phyloP scores from a whole-genome alignment of 2,329 filamentous ascomycete species.

The Stachybotrys chlorohalonatus region DNA sequence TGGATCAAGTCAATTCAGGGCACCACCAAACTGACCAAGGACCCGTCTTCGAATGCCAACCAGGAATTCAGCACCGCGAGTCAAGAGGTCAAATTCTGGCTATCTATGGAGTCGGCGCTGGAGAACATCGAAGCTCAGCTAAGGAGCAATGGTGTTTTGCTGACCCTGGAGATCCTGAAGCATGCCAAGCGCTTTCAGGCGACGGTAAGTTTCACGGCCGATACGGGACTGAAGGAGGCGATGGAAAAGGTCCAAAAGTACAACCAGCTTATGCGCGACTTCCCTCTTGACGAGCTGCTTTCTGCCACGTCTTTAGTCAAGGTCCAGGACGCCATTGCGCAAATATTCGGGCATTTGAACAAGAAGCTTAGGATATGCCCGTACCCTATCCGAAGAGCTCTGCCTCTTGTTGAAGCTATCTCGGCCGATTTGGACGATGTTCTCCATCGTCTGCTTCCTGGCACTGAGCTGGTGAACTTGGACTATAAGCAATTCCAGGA shows the following conservation, averaged over 20 bases:
- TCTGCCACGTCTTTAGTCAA: constrained; percentile 86
- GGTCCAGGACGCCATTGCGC: constrained; percentile 76
- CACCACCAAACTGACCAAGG: constrained; percentile 88
- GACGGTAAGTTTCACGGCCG: constrained; percentile 90
- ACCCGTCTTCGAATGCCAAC: constrained; percentile 55
- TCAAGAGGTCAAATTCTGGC: constrained; percentile 98
- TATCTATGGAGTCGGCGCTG: constrained; percentile 90
- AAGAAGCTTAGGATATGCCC: constrained; percentile 96
- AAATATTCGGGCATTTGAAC: constrained; percentile 92
- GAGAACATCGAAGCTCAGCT: constrained; percentile 88
- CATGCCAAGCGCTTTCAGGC: constrained; percentile 97
- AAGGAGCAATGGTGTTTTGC: constrained; percentile 73
- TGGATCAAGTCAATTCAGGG: constrained; percentile 99
- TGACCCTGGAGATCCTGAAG: constrained; percentile 92
- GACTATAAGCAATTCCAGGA: constrained; percentile 84
- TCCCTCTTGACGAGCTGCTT: constrained; percentile 87
- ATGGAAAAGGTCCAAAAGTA: constrained; percentile 97
- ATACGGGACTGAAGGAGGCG: constrained; percentile 92
- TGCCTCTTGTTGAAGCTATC: constrained; percentile 94
- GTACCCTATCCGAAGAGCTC: constrained; percentile 83
- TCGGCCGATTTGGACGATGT: constrained; percentile 85
- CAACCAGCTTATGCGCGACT: constrained; percentile 97
- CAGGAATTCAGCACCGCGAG: constrained; percentile 62
- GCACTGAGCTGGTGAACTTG: constrained; percentile 81
- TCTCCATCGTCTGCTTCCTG: constrained; percentile 77